These are phyloP conservation scores for Sequoia sempervirens DNA, from an alignment of 75 land plant species.

Conservation along the genomic window DNA sequence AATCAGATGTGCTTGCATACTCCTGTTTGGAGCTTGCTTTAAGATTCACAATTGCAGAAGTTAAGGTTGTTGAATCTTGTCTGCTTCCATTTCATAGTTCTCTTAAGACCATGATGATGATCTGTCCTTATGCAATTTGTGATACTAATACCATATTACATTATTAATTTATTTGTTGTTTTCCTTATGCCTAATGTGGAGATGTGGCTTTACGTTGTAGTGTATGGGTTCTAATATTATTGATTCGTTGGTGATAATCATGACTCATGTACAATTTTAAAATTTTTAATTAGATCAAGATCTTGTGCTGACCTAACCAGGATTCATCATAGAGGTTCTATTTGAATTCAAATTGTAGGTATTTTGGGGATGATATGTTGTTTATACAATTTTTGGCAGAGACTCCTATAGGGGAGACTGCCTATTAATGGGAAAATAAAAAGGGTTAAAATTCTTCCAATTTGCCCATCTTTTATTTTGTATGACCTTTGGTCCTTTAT, in stretches of 20 bases:
- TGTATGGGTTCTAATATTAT: too few relatives aligned
- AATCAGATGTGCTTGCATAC: background rate
- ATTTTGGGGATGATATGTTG: background rate
- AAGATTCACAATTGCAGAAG: background rate
- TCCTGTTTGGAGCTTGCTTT: background rate
- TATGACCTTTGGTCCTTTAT: background rate
- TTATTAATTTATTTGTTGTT: too few relatives aligned
- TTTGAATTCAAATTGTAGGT: background rate
- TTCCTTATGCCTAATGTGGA: background rate
- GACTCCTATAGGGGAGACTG: background rate
- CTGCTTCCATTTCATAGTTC: background rate
- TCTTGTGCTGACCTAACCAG: background rate
- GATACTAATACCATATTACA: background rate
- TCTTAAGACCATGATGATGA: background rate
- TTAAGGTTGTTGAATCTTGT: background rate
- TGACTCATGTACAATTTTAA: background rate
- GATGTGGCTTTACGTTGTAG: too few relatives aligned
- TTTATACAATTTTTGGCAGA: background rate
- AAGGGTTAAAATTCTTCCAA: background rate
- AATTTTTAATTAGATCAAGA: background rate
- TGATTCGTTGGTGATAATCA: background rate
- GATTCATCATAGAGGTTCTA: background rate
- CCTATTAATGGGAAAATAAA: background rate
- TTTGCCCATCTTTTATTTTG: background rate
- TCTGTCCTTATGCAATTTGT: background rate